Percentiles rank a stretch among this genome's conserved stretches.
Conservation (phyloP, 495 filamentous ascomycete genomes). For the Aspergillus kassunensis region DNA sequence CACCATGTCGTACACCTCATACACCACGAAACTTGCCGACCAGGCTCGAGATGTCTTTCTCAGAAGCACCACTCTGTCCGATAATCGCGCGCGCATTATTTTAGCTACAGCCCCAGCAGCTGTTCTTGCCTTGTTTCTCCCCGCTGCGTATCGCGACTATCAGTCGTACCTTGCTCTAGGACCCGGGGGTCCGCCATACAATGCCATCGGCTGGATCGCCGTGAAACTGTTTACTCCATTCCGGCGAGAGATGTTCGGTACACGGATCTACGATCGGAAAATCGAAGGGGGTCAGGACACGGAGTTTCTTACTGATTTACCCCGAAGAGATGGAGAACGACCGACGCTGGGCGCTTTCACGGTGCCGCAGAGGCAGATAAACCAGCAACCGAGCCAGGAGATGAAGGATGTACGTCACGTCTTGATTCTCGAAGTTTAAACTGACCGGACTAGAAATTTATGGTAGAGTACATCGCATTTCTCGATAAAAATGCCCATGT, state of each 20-base stretch:
- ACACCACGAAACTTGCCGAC: not conserved
- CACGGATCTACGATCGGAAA: constrained; percentile 25
- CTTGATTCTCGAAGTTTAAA: not conserved
- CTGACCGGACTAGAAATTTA: constrained; percentile 23
- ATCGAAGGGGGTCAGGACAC: constrained; percentile 21
- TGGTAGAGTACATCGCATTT: constrained; percentile 20
- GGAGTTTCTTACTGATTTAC: constrained; percentile 10
- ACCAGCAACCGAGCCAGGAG: constrained; percentile 23
- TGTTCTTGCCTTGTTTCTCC: constrained; percentile 22
- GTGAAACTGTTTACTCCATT: constrained; percentile 29
- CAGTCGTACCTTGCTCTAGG: constrained; percentile 30
- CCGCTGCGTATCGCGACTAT: constrained; percentile 32
- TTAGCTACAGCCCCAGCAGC: constrained; percentile 22
- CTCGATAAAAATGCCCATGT: constrained; percentile 30
- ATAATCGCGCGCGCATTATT: constrained; percentile 13
- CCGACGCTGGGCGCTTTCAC: constrained; percentile 32
- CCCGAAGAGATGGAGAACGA: constrained; percentile 10
- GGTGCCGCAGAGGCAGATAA: constrained; percentile 34
- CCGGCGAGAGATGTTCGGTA: constrained; percentile 29
- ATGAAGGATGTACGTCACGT: constrained; percentile 27
- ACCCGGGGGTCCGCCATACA: constrained; percentile 31
- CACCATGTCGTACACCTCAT: not conserved
- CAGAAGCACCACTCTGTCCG: not conserved
- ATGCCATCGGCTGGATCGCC: constrained; percentile 32
- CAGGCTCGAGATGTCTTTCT: not conserved